These are phyloP conservation scores for Schizochytrium sp. DNA, from an alignment of 108 stramenopile genomes.

Conservation along the genomic window DNA sequence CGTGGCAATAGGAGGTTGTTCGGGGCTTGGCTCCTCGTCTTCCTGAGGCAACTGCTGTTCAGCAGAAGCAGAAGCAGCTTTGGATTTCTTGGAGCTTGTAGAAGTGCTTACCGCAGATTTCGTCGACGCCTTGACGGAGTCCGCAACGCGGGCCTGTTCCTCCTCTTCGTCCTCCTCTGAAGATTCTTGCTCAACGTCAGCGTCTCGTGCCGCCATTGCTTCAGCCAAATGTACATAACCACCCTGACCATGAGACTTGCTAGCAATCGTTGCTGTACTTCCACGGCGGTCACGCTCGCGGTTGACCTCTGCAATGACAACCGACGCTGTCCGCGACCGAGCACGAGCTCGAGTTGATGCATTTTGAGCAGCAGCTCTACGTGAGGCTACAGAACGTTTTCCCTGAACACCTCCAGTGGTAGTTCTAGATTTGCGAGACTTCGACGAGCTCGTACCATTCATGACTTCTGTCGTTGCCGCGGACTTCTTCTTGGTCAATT, in stretches of 20 bases:
- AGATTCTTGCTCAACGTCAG: conserved; percentile 5
- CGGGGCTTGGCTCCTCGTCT: conserved; percentile 7
- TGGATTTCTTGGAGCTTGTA: not conserved
- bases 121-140: not conserved
- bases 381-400: not conserved
- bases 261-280: not conserved
- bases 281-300: not conserved
- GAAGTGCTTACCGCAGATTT: not conserved
- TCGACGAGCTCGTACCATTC: too few species aligned
- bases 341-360: not conserved
- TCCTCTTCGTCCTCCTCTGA: not conserved
- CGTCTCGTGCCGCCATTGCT: conserved; percentile 23
- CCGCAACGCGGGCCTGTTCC: not conserved
- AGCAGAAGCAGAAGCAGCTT: not conserved
- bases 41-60: not conserved
- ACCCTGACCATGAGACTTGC: not conserved
- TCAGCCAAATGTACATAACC: conserved; percentile 15
- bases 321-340: conserved; percentile 27
- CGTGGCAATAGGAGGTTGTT: conserved; percentile 1
- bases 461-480: too few species aligned
- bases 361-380: not conserved
- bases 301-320: not conserved
- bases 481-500: too few species aligned
- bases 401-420: not conserved
- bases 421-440: too few species aligned